Evolutionary conservation across 73 alveolate genomes (phyloP).

Genomic region (Paramecium caudatum): DNA sequence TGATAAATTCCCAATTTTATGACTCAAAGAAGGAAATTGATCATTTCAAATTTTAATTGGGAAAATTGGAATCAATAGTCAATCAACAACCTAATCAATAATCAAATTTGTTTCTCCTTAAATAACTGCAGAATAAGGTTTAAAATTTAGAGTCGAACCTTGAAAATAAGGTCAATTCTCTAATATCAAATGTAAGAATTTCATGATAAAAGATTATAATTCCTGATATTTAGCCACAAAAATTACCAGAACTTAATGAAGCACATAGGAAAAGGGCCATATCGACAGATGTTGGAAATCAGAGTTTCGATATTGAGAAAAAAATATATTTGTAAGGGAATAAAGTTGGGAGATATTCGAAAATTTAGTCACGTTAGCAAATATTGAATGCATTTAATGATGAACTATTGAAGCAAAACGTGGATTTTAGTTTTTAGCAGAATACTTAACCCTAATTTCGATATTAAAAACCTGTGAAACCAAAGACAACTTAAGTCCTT

Average conservation of each 20-base stretch:
- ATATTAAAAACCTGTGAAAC: neutral
- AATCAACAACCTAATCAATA: neutral
- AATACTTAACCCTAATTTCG: neutral
- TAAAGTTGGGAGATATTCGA: slow-evolving; percentile 1
- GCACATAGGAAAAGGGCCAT: neutral
- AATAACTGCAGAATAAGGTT: slow-evolving; percentile 9
- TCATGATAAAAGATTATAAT: neutral
- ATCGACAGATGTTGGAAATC: neutral
- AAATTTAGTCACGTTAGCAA: neutral
- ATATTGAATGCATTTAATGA: slow-evolving; percentile 1
- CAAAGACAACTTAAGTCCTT: neutral
- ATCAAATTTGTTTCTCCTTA: neutral
- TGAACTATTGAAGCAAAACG: neutral
- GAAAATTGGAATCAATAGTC: slow-evolving; percentile 33
- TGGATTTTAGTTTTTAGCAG: slow-evolving; percentile 28
- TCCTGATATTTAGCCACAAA: slow-evolving; percentile 24
- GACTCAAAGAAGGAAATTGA: slow-evolving; percentile 35
- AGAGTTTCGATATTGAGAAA: neutral
- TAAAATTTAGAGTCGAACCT: neutral
- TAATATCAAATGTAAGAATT: neutral
- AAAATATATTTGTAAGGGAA: neutral
- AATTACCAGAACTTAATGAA: slow-evolving; percentile 14
- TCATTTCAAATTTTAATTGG: slow-evolving; percentile 4
- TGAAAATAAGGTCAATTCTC: neutral
- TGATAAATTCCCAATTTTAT: slow-evolving; percentile 17